Evolutionary conservation across 164 flowering plant species (phyloP).

Genomic region (Vitis cinerea): DNA sequence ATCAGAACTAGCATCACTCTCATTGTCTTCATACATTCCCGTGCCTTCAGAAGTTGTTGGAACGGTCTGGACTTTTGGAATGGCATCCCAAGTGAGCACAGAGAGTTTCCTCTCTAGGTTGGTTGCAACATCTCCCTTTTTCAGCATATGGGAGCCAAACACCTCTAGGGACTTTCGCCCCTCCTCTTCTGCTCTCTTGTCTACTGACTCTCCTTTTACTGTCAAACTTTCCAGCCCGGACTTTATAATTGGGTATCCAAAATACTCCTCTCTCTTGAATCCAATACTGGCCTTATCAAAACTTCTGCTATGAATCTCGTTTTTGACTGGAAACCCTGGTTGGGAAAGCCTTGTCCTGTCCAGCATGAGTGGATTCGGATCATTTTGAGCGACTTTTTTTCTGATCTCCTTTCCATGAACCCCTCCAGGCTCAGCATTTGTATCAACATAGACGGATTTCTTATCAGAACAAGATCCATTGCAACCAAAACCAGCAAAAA

Average conservation of each 20-base stretch:
- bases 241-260: slow-evolving; percentile 15
- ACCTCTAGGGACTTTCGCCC: slow-evolving; percentile 42
- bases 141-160: slow-evolving; percentile 26
- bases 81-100: slow-evolving; percentile 53
- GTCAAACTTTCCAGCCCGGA: background rate
- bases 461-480: slow-evolving; percentile 50
- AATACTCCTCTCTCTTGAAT: slow-evolving; percentile 21
- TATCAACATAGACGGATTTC: slow-evolving; percentile 42
- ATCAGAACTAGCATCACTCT: slow-evolving; percentile 66
- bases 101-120: slow-evolving; percentile 52
- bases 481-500: slow-evolving; percentile 43
- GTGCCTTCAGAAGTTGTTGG: slow-evolving; percentile 14
- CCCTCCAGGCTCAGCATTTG: slow-evolving; percentile 3
- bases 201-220: background rate
- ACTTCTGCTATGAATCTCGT: slow-evolving; percentile 8
- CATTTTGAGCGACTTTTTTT: slow-evolving; percentile 4
- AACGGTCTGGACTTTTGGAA: slow-evolving; percentile 31
- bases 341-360: slow-evolving; percentile 12
- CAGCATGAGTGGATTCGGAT: slow-evolving; percentile 1
- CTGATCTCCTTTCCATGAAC: slow-evolving; percentile 13
- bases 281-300: slow-evolving; percentile 2
- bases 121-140: slow-evolving; percentile 30
- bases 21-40: slow-evolving; percentile 28
- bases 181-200: slow-evolving; percentile 18
- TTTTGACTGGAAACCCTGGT: slow-evolving; percentile 9